Base-by-base conservation (phyloP, 2,329 filamentous ascomycete species). In the Aureobasidium mangrovei region DNA sequence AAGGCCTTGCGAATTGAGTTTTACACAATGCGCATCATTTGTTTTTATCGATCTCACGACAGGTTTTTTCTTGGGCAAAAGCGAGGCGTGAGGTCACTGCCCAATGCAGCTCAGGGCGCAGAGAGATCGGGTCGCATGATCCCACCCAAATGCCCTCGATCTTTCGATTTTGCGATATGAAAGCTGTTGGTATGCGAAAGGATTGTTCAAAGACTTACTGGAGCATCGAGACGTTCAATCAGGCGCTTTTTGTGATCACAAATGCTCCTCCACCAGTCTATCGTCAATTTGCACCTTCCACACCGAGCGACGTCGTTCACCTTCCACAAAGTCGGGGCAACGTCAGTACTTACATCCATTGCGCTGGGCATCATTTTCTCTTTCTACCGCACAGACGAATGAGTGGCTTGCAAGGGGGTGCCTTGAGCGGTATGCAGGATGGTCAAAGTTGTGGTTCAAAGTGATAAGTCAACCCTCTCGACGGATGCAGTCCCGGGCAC, bases 331-430 rank as follows among this genome's bases (percentile, higher is more conserved):
- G 2, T 24, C 28, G 31, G 49, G 40, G 40, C 12, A 29, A 6
- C 24, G 28, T 18, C 29, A 18, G 18, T 54, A 46, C 53, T 54
- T 44, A 54, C 53, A 46, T 54, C 53, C 53, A 54, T 54, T 12
- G 53, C 26, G 24, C 32, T 29, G 12, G 38, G 43, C 53, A 28
- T 42, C n/a, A 40, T 12, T 45, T 8, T 18, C 39, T 29, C 27
- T 40, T 46, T 7, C 29, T 9, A 40, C 27, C 24, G 53, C 35
- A 10, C 18, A 18, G 41, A 12, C 7, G 7, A 42, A 42, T 42
- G 10, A 48, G 53, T 54, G 53, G 53, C 53, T 54, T 54, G 53
- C 53, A 54, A 54, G 53, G 53, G 47, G 38, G 35, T 35, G 18
- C n/a, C 28, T 46, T 35, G 38, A 48, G 12, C 38, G 53, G 26